These are phyloP conservation scores for Phoenix dactylifera DNA, from an alignment of 176 grass and related monocot species.

Conservation along the genomic window DNA sequence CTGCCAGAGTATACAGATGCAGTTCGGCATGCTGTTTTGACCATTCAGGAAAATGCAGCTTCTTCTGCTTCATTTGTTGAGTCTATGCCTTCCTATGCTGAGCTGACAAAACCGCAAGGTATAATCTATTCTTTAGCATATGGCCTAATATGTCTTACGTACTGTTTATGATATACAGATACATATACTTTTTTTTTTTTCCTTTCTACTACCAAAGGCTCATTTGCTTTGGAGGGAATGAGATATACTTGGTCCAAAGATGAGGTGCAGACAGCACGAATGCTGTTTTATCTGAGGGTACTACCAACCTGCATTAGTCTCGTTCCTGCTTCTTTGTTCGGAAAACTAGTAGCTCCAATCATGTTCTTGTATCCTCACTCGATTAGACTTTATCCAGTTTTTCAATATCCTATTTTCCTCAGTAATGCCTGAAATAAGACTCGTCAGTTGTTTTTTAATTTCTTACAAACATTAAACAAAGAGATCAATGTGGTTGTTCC, in stretches of 20 bases:
- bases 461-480: no score
- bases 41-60: conserved; percentile 47
- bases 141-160: no score
- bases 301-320: conserved; percentile 66
- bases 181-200: not conserved
- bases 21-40: conserved; percentile 48
- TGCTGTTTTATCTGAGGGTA: conserved; percentile 86
- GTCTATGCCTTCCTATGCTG: conserved; percentile 71
- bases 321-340: conserved; percentile 44
- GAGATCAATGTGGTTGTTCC: not conserved
- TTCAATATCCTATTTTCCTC: not conserved
- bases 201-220: conserved; percentile 16
- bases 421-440: no score
- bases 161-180: no score
- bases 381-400: not conserved
- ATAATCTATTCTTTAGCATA: not conserved
- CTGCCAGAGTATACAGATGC: conserved; percentile 86
- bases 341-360: conserved; percentile 36
- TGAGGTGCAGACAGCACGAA: conserved; percentile 79
- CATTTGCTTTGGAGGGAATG: conserved; percentile 25
- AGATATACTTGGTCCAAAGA: conserved; percentile 63
- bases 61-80: conserved; percentile 41
- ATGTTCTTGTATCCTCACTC: conserved; percentile 80
- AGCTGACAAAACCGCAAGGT: conserved; percentile 72
- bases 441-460: no score